Base-by-base conservation (phyloP, 192 early-diverging fungal species). In the Backusella tuberculispora region DNA sequence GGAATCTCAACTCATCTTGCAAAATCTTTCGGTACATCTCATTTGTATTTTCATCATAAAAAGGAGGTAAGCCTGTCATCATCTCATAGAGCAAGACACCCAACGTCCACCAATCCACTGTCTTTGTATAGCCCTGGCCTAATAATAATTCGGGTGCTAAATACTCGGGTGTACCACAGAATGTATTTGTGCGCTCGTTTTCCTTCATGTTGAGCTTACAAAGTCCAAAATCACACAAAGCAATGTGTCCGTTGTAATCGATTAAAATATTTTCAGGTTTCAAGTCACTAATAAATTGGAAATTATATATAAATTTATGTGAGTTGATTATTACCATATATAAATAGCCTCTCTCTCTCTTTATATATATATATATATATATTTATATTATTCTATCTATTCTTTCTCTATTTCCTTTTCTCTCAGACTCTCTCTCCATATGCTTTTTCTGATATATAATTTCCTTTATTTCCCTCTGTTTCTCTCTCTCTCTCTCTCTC, bases 121-220 rank as follows among this genome's bases (percentile, higher is more conserved):
- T 91, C 76, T 95, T 95, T 26, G 91, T 92, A 83, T 98, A 98
- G 14, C 93, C 94, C 53, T 93, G 90, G 63, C 90, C 92, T 45
- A 91, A 85, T 10, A 99, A 82, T 21, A 99, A 80, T 86, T 99
- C 97, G 10, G 92, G 95, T 0, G 97, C 95, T 63, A 99, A 91
- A 80, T 98, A 99, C 78, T 99, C 98, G n/a, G 97, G 97, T 10
- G 98, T 99, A 10, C 98, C 98, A 81, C 97, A 98, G 73, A 98
- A 97, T 0, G 97, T 97, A 80, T 92, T 90, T 37, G 98, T 98
- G 44, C 91, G 94, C 71, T 94, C 95, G 63, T 93, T 92, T 78
- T 96, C 95, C 40, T 90, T 92, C 92, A 97, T 98, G 79, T 96
- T 95, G 47, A 96, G 84, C 80, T 97, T 96, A 86, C 93, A 95